Conservation (phyloP, 176 grass and related monocot species). For the Carex littledalei region DNA sequence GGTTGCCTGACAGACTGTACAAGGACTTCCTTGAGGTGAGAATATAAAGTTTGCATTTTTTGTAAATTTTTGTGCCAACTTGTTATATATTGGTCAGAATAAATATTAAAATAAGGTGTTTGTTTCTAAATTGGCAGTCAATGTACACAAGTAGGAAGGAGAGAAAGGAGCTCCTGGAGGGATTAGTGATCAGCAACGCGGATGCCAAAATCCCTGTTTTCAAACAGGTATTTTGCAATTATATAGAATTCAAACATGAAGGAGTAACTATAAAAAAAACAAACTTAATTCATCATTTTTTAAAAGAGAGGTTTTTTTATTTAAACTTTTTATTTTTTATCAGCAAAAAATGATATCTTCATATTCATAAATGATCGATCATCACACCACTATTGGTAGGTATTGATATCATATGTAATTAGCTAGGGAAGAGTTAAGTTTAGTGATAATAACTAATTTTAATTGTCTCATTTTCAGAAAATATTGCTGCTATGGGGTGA, state of each 20-base stretch:
- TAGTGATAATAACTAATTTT: background rate
- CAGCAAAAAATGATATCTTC: background rate
- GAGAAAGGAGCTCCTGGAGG: conserved; percentile 70
- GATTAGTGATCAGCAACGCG: conserved; percentile 55
- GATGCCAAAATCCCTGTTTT: conserved; percentile 67
- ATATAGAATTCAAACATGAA: background rate
- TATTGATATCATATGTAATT: background rate
- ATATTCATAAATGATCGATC: background rate
- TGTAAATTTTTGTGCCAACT: background rate
- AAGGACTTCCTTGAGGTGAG: conserved; percentile 84
- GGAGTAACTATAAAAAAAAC: background rate
- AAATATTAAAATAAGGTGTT: background rate
- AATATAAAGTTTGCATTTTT: background rate
- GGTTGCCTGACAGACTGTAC: conserved; percentile 73
- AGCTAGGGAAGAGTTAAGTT: background rate
- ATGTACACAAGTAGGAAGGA: conserved; percentile 80
- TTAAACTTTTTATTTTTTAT: background rate
- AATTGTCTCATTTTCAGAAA: conserved; percentile 45
- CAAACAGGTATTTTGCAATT: conserved; percentile 38
- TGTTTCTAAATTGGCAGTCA: conserved; percentile 32
- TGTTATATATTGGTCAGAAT: background rate
- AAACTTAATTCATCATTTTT: background rate
- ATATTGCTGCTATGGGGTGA: conserved; percentile 91
- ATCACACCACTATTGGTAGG: too few species aligned
- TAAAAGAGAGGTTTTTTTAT: background rate